phyloP scores from a whole-genome alignment of 2,329 filamentous ascomycete genomes.

The Penicillium sp. region DNA sequence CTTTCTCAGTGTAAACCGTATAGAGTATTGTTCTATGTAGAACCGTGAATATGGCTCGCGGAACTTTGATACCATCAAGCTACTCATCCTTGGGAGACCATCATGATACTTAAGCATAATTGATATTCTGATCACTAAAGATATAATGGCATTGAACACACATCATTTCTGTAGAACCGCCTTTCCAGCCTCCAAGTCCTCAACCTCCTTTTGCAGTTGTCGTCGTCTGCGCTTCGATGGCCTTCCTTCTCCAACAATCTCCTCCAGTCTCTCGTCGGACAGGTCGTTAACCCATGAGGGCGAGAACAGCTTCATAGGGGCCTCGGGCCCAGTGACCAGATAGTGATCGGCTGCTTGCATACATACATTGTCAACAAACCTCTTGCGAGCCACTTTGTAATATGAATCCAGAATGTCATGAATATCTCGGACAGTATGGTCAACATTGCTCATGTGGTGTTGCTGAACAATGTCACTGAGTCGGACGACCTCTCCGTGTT shows the following conservation, averaged over 20 bases:
- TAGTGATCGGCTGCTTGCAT: constrained; percentile 58
- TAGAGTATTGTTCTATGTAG: too few species aligned
- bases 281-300: constrained; percentile 54
- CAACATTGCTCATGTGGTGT: constrained; percentile 16
- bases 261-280: constrained; percentile 50
- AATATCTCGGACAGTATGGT: constrained; percentile 48
- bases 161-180: constrained; percentile 13
- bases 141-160: too few species aligned
- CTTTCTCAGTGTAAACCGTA: background rate
- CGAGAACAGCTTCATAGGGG: constrained; percentile 56
- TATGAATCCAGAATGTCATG: constrained; percentile 62
- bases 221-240: constrained; percentile 43
- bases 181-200: constrained; percentile 43
- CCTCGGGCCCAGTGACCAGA: constrained; percentile 51
- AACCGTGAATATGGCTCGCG: too few species aligned
- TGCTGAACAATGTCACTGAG: background rate
- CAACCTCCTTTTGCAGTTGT: constrained; percentile 49
- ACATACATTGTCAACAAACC: constrained; percentile 64
- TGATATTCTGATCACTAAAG: background rate
- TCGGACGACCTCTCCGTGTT: background rate
- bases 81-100: background rate
- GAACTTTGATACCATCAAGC: background rate
- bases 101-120: background rate
- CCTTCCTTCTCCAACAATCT: constrained; percentile 59
- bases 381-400: constrained; percentile 60